A percentile compares a stretch with the other conserved stretches of the same genome.
These are phyloP conservation scores for Amphichorda felina DNA, from an alignment of 2,329 filamentous ascomycete genomes.

Conservation along the genomic window DNA sequence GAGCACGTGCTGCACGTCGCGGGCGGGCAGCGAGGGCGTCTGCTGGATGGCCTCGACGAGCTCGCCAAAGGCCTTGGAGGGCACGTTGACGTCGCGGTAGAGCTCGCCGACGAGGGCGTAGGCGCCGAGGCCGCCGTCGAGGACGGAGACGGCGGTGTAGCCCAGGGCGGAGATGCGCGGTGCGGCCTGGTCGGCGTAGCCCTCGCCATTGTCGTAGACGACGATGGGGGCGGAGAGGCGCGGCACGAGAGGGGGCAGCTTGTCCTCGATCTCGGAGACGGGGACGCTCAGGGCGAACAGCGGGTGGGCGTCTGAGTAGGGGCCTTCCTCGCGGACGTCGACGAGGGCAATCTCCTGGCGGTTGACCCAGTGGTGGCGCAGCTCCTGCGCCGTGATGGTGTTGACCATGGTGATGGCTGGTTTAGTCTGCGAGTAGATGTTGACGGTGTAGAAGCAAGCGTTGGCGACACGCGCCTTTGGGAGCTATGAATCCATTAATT, in stretches of 20 bases:
- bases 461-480: no score
- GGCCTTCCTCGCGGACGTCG: slow-evolving; percentile 18
- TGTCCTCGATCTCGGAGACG: slow-evolving; percentile 14
- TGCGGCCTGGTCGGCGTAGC: slow-evolving; percentile 11
- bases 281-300: slow-evolving; percentile 15
- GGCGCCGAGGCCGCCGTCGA: slow-evolving; percentile 12
- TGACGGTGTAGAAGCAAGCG: no score
- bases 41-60: slow-evolving; percentile 16
- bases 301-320: slow-evolving; percentile 14
- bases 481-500: no score
- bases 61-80: slow-evolving; percentile 18
- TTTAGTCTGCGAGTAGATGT: no score
- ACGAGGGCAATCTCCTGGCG: slow-evolving; percentile 13
- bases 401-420: slow-evolving; percentile 8
- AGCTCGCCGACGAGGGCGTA: slow-evolving; percentile 13
- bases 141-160: slow-evolving; percentile 11
- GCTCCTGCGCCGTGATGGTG: slow-evolving; percentile 8
- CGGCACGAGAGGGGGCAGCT: slow-evolving; percentile 13
- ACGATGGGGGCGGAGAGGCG: slow-evolving; percentile 12
- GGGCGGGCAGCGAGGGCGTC: slow-evolving; percentile 14
- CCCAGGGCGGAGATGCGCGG: slow-evolving; percentile 10
- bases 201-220: slow-evolving; percentile 16
- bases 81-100: slow-evolving; percentile 17
- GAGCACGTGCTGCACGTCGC: slow-evolving; percentile 13
- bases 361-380: slow-evolving; percentile 13